Evolutionary conservation across 1,139 yeast species (phyloP).

Genomic region (Taiozyma sp.): DNA sequence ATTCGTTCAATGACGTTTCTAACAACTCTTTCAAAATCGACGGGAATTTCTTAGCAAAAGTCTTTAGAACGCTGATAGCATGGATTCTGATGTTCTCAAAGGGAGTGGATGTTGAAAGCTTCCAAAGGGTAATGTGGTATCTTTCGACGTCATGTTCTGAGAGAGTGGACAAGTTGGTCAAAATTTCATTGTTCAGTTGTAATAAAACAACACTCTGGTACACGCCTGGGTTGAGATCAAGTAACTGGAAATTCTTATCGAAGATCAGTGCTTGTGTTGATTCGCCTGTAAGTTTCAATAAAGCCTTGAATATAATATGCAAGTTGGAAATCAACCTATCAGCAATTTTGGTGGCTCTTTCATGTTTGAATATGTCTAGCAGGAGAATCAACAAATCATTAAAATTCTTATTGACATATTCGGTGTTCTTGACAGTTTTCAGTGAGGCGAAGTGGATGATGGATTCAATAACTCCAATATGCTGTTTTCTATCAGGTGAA

Average conservation of each 20-base stretch:
- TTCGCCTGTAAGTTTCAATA: constrained; percentile 15
- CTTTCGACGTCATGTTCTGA: constrained; percentile 28
- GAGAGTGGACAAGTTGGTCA: constrained; percentile 24
- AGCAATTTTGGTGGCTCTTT: constrained; percentile 16
- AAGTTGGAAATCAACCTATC: constrained; percentile 14
- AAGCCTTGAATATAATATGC: constrained; percentile 3
- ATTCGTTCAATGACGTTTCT: constrained; percentile 25
- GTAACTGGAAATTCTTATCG: constrained; percentile 12
- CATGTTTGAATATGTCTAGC: constrained; percentile 17
- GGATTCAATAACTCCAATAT: constrained; percentile 30
- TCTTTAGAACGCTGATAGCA: constrained; percentile 32
- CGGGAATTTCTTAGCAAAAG: constrained; percentile 30
- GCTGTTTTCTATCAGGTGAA: constrained; percentile 23
- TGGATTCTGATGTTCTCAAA: constrained; percentile 33
- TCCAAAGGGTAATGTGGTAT: constrained; percentile 27
- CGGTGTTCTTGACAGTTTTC: constrained; percentile 21
- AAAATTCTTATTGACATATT: constrained; percentile 25
- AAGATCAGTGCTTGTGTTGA: constrained; percentile 14
- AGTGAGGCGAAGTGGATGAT: constrained; percentile 28
- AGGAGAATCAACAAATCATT: constrained; percentile 20
- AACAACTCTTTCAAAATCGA: constrained; percentile 25
- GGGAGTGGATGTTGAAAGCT: constrained; percentile 29
- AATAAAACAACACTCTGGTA: constrained; percentile 21
- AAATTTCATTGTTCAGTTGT: constrained; percentile 21
- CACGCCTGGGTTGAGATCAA: constrained; percentile 17